These are phyloP conservation scores for Noccaea caerulescens DNA, from an alignment of 345 rosid genomes.

Conservation along the genomic window DNA sequence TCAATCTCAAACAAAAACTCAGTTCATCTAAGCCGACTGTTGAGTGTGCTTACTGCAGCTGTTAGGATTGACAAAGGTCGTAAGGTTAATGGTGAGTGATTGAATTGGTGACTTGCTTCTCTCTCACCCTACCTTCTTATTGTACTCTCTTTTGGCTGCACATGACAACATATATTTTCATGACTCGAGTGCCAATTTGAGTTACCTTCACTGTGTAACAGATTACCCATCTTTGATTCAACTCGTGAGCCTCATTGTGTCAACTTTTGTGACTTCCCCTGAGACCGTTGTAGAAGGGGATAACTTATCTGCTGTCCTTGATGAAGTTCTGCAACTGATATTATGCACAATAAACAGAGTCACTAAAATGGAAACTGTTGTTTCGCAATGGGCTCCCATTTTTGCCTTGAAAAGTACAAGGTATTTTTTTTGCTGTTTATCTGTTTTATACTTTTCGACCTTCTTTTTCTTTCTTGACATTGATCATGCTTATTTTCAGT, in stretches of 20 bases:
- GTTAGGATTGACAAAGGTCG: slow-evolving; percentile 53
- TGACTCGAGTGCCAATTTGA: slow-evolving; percentile 21
- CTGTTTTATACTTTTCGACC: slow-evolving; percentile 4
- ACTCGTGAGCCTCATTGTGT: slow-evolving; percentile 51
- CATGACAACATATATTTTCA: slow-evolving; percentile 1
- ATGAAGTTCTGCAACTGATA: slow-evolving; percentile 69
- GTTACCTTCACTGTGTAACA: slow-evolving; percentile 43
- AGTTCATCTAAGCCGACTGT: slow-evolving; percentile 55
- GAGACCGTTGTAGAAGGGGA: slow-evolving; percentile 45
- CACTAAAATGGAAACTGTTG: slow-evolving; percentile 49
- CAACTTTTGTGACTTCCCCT: slow-evolving; percentile 49
- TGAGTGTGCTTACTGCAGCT: slow-evolving; percentile 59
- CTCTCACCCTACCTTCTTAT: slow-evolving; percentile 14
- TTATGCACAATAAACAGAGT: slow-evolving; percentile 59
- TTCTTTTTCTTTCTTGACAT: slow-evolving; percentile 32
- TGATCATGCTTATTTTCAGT: slow-evolving; percentile 53
- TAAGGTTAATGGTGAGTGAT: slow-evolving; percentile 60
- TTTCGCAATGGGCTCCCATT: slow-evolving; percentile 71
- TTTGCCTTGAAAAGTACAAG: slow-evolving; percentile 62
- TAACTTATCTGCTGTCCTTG: slow-evolving; percentile 52
- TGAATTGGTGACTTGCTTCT: slow-evolving; percentile 39
- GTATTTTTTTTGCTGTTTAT: slow-evolving; percentile 44
- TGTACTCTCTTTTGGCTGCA: slow-evolving; percentile 18
- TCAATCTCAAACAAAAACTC: slow-evolving; percentile 41
- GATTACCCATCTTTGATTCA: slow-evolving; percentile 64